Percentiles rank a stretch among this genome's conserved stretches.
These are phyloP conservation scores for Aspergillus spinulosporus DNA, from an alignment of 2,329 filamentous ascomycete species.

Conservation along the genomic window DNA sequence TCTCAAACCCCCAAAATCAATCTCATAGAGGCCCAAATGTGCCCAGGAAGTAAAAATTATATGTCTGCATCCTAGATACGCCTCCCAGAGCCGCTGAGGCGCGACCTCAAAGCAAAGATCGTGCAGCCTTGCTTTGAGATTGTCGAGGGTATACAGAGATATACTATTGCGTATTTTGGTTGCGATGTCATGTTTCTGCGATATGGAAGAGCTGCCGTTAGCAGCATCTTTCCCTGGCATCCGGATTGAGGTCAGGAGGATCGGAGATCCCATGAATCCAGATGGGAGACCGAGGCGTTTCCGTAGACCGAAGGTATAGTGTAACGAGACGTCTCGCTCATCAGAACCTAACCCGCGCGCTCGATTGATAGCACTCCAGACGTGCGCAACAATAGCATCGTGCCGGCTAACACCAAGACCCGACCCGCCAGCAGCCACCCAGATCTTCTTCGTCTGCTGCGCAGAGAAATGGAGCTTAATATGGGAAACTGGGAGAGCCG, in stretches of 20 bases:
- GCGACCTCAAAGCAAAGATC: conserved; percentile 46
- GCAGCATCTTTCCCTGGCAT: not conserved
- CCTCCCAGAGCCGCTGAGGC: conserved; percentile 53
- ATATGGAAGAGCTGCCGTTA: not conserved
- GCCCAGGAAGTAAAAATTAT: conserved; percentile 49
- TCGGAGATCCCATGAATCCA: not conserved
- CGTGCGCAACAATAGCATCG: conserved; percentile 50
- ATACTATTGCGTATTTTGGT: conserved; percentile 39
- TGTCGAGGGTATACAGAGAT: conserved; percentile 35
- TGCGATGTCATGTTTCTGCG: conserved; percentile 7
- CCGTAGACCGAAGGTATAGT: not conserved
- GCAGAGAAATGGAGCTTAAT: conserved; percentile 41
- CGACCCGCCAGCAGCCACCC: not conserved
- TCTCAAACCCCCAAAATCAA: conserved; percentile 39
- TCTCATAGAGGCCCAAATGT: conserved; percentile 30
- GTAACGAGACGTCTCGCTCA: conserved; percentile 8
- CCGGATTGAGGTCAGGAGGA: not conserved
- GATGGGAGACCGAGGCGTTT: not conserved
- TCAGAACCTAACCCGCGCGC: conserved; percentile 31
- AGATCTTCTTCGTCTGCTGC: conserved; percentile 30
- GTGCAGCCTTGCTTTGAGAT: conserved; percentile 45
- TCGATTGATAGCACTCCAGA: conserved; percentile 49
- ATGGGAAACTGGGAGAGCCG: conserved; percentile 33
- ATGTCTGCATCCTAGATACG: conserved; percentile 47
- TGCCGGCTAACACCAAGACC: conserved; percentile 39